A percentile compares a stretch with the other conserved stretches of the same genome.
Evolutionary conservation across 208 protist species (phyloP).

Genomic region (Angomonas deanei): DNA sequence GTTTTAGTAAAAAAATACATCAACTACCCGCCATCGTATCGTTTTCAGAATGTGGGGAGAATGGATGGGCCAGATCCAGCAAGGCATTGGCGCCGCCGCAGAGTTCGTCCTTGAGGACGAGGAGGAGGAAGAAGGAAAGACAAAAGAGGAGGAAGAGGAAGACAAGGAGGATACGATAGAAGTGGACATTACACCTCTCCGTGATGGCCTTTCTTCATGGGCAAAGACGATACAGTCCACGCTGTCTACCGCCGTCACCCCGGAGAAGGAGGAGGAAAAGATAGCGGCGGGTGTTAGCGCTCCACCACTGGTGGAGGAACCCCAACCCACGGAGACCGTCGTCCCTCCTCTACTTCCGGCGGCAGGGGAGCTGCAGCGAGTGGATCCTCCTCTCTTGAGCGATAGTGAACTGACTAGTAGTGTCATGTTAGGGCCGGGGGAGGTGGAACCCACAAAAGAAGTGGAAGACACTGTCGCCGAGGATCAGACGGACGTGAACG

Average conservation of each 20-base stretch:
- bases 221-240: neutral
- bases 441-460: neutral
- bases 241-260: neutral
- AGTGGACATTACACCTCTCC: neutral
- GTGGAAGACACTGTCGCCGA: neutral
- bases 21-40: neutral
- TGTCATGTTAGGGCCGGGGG: neutral
- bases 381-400: too few species aligned
- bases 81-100: slow-evolving; percentile 56
- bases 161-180: slow-evolving; percentile 3
- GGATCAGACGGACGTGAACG: too few species aligned
- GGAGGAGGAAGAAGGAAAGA: slow-evolving; percentile 15
- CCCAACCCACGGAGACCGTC: neutral
- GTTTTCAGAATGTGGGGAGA: slow-evolving; percentile 43
- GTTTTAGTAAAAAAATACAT: neutral
- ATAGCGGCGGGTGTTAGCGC: neutral
- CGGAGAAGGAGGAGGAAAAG: neutral
- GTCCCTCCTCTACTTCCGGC: neutral
- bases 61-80: slow-evolving; percentile 59
- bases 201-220: neutral
- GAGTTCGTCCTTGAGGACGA: slow-evolving; percentile 39
- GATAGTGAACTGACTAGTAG: too few species aligned
- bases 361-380: neutral
- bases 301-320: neutral
- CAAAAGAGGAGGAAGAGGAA: neutral